Conservation (phyloP, 179 eudicot species). For the Silene coronaria region DNA sequence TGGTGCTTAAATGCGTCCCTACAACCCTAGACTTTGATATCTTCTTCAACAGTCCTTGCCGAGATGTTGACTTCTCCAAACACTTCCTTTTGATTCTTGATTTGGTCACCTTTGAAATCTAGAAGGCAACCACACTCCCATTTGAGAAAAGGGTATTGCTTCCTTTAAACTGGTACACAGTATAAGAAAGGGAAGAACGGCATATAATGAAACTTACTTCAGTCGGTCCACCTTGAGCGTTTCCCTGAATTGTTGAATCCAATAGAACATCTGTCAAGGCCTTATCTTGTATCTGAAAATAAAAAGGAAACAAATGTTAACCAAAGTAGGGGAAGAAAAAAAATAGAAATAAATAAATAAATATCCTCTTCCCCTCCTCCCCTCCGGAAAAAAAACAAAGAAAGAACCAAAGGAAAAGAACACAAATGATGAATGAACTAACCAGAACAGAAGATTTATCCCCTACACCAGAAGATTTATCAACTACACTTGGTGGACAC, state of each 20-base stretch:
- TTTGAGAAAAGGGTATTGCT: slow-evolving; percentile 1
- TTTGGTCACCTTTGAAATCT: slow-evolving; percentile 18
- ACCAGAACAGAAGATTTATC: slow-evolving; percentile 19
- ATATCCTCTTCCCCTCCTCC: not conserved
- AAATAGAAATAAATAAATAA: not conserved
- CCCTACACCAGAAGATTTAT: slow-evolving; percentile 10
- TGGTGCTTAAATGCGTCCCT: slow-evolving; percentile 51
- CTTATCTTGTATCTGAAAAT: slow-evolving; percentile 18
- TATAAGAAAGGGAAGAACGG: not conserved
- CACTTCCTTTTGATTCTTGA: slow-evolving; percentile 7
- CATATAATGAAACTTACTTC: slow-evolving; percentile 14
- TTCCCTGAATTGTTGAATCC: slow-evolving; percentile 1
- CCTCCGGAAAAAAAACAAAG: not conserved
- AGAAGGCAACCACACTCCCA: slow-evolving; percentile 15
- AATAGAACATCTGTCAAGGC: not conserved
- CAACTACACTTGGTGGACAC: slow-evolving; percentile 8
- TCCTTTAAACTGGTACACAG: not conserved
- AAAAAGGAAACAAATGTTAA: not conserved
- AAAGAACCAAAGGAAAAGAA: not conserved
- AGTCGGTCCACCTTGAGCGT: slow-evolving; percentile 3
- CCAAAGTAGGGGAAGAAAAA: too few species aligned
- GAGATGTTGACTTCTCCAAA: slow-evolving; percentile 9
- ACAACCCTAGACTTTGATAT: slow-evolving; percentile 28
- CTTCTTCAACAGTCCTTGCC: slow-evolving; percentile 27
- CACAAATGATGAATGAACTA: not conserved